These are phyloP conservation scores for Penicillium aurantiogriseum DNA, from an alignment of 2,329 filamentous ascomycete species.

Conservation along the genomic window DNA sequence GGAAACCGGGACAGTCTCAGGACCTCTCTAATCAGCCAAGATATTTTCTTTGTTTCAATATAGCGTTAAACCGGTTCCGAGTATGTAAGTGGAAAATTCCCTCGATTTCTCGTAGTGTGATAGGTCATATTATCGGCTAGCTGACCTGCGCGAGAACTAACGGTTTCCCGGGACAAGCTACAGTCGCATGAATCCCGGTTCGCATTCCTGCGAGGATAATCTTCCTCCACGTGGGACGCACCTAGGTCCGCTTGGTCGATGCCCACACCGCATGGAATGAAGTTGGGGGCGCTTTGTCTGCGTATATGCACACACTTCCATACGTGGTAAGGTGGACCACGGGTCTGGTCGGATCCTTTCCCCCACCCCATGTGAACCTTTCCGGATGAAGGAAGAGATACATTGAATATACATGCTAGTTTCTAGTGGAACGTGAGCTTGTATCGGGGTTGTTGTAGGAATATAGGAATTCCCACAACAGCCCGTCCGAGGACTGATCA, in stretches of 20 bases:
- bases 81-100: neutral
- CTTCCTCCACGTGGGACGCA: neutral
- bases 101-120: neutral
- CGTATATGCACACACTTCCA: neutral
- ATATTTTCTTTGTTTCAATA: neutral
- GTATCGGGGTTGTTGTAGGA: neutral
- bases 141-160: neutral
- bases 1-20: neutral
- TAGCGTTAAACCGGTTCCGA: neutral
- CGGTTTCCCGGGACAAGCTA: neutral
- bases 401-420: neutral
- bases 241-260: neutral
- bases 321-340: neutral
- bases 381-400: neutral
- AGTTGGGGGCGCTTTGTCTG: neutral
- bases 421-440: no score
- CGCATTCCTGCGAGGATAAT: neutral
- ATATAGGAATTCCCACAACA: no score
- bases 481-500: neutral
- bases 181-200: neutral
- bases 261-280: neutral
- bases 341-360: neutral
- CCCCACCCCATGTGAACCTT: neutral
- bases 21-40: neutral
- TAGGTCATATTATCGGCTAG: neutral